Percentiles rank a stretch among this genome's conserved stretches.
These are phyloP conservation scores for Samsoniella hepiali DNA, from an alignment of 2,329 filamentous ascomycete species.

Conservation along the genomic window DNA sequence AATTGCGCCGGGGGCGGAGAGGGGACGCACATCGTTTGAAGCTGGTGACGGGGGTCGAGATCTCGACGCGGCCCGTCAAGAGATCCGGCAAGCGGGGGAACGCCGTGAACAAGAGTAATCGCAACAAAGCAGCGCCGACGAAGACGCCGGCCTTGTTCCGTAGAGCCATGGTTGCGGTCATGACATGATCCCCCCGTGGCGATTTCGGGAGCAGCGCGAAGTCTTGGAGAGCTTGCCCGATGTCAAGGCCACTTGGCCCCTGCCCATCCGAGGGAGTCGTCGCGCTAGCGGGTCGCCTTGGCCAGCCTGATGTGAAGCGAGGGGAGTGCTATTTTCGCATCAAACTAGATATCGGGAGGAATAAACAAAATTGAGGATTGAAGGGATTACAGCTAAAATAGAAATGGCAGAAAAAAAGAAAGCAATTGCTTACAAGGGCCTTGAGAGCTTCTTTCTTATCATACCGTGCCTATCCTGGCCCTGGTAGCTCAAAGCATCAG, in stretches of 20 bases:
- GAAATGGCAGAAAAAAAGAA: too few species aligned
- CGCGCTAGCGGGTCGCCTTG: conserved; percentile 13
- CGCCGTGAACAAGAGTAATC: conserved; percentile 72
- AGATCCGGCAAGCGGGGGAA: conserved; percentile 84
- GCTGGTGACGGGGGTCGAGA: conserved; percentile 94
- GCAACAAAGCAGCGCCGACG: conserved; percentile 69
- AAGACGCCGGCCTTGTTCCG: conserved; percentile 58
- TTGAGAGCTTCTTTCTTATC: too few species aligned
- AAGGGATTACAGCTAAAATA: too few species aligned
- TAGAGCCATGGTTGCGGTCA: conserved; percentile 38
- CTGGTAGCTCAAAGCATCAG: neutral
- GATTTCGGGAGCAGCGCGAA: neutral
- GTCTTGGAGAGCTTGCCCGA: conserved; percentile 14
- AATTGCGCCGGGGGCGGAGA: neutral
- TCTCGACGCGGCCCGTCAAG: conserved; percentile 86
- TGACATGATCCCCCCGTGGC: conserved; percentile 28
- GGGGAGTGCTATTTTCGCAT: too few species aligned
- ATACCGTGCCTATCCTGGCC: neutral
- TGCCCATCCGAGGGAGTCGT: neutral
- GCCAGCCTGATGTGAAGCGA: neutral
- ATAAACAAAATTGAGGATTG: neutral
- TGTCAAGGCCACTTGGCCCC: conserved; percentile 27
- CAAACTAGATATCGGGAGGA: neutral
- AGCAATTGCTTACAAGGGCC: too few species aligned
- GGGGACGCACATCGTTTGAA: conserved; percentile 82